Evolutionary conservation across 208 protist genomes (phyloP), one percentile per base, ranked within the genome.

Genomic region (Wallacemonas sp.): DNA sequence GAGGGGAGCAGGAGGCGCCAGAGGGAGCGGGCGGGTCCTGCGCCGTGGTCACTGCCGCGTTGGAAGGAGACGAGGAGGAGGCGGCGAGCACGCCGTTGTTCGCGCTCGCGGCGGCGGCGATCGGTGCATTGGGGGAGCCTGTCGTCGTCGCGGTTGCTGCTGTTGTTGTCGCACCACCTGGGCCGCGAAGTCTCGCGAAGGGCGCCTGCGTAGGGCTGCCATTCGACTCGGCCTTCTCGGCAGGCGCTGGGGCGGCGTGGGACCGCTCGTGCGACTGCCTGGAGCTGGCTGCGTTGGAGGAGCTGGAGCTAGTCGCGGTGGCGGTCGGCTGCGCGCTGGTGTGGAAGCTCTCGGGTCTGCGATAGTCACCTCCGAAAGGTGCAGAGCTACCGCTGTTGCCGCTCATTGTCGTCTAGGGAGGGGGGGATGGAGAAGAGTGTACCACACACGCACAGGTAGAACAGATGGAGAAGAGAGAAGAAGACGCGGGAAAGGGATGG

Each of bases 291-390:
- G 52, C 31, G 31, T 3, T 59, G 31, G 38, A 20, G 32, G 36
- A 41, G 52, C 31, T 41, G n/a, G 31, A 42, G 48, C 16, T 20
- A 3, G 18, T 20, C 44, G 18, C 22, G 11, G 23, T 10, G 48
- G 25, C 48, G 8, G 48, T 16, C 26, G 36, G 10, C 36, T 7
- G 36, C 36, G 7, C 10, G 14, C 36, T 41, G 36, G 7, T 18
- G 23, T 18, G 3, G 22, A 55, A 16, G 31, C 52, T 29, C 4
- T 59, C 52, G 18, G 31, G 8, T 14, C 31, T 33, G 20, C 52
- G 52, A 25, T 59, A 23, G 52, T 59, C 52, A n/a, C 32, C 52
- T 22, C 29, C 45, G 23, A 70, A 52, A 18, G 45, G 50, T 33
- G 50, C 50, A 4, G 31, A 59, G 32, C 20, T 12, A 8, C 31